Evolutionary conservation across 1,284 basidiomycete genomes (phyloP).

Genomic region (Trichosporon asahii): DNA sequence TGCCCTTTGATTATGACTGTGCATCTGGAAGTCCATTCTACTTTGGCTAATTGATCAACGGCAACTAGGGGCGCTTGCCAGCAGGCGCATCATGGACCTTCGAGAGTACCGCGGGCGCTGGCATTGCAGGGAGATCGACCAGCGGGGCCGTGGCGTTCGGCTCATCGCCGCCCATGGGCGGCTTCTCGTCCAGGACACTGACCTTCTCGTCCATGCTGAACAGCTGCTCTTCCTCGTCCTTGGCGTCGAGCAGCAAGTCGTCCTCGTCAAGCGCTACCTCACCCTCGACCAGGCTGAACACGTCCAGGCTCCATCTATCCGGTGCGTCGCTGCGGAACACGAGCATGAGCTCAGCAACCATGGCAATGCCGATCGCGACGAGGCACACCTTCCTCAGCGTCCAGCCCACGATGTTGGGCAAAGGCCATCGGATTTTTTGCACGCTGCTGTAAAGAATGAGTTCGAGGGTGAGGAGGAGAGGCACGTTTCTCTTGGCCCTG

Average conservation of each 20-base stretch:
- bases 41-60: too few species aligned
- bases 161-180: background rate
- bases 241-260: background rate
- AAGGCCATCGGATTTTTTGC: background rate
- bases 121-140: background rate
- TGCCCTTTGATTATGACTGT: too few species aligned
- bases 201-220: background rate
- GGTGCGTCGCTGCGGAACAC: background rate
- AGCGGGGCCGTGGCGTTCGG: too few species aligned
- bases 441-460: background rate
- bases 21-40: too few species aligned
- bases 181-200: background rate
- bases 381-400: background rate
- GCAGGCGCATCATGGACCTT: too few species aligned
- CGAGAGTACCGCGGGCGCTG: too few species aligned
- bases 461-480: background rate
- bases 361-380: background rate
- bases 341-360: background rate
- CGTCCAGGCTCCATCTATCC: background rate
- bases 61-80: too few species aligned
- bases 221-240: background rate
- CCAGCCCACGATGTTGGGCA: background rate
- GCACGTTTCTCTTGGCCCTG: background rate
- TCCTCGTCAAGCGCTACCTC: background rate
- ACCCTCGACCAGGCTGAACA: background rate